These are phyloP conservation scores for Berberis vulgaris DNA, from an alignment of 164 flowering plant species.

Conservation along the genomic window DNA sequence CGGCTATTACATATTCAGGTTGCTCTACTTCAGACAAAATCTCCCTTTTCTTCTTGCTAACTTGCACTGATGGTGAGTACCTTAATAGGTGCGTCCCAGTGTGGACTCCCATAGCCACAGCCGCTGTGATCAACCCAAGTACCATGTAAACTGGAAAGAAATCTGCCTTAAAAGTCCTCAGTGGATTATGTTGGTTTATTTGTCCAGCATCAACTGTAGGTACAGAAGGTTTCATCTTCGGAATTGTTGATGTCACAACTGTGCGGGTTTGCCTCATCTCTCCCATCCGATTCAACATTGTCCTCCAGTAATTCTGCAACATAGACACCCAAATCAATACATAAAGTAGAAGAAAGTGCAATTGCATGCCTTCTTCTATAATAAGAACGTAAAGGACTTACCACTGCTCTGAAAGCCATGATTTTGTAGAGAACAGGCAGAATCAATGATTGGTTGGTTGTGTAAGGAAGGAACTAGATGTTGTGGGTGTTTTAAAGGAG, in stretches of 20 bases:
- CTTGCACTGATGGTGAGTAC: slow-evolving; percentile 38
- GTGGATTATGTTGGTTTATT: not conserved
- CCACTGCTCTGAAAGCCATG: slow-evolving; percentile 26
- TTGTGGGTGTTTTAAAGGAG: too few species aligned
- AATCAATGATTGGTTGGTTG: too few species aligned
- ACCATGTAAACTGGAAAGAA: slow-evolving; percentile 48
- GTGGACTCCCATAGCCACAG: slow-evolving; percentile 34
- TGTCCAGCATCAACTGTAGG: not conserved
- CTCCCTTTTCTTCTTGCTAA: slow-evolving; percentile 57
- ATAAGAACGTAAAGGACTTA: slow-evolving; percentile 3
- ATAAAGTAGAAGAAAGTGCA: not conserved
- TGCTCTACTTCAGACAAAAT: slow-evolving; percentile 58
- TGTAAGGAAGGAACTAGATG: too few species aligned
- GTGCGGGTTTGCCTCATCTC: not conserved
- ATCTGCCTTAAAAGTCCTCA: slow-evolving; percentile 25
- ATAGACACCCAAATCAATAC: not conserved
- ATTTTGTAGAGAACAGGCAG: not conserved
- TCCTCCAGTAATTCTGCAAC: slow-evolving; percentile 19
- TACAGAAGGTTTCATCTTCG: slow-evolving; percentile 7
- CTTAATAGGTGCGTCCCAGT: slow-evolving; percentile 45
- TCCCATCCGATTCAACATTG: slow-evolving; percentile 10
- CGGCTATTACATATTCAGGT: slow-evolving; percentile 43
- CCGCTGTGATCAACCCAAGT: slow-evolving; percentile 41
- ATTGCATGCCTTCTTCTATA: not conserved
- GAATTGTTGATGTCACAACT: slow-evolving; percentile 1